These are phyloP conservation scores for Neoscytalidium dimidiatum DNA, from an alignment of 2,329 filamentous ascomycete genomes.

Conservation along the genomic window DNA sequence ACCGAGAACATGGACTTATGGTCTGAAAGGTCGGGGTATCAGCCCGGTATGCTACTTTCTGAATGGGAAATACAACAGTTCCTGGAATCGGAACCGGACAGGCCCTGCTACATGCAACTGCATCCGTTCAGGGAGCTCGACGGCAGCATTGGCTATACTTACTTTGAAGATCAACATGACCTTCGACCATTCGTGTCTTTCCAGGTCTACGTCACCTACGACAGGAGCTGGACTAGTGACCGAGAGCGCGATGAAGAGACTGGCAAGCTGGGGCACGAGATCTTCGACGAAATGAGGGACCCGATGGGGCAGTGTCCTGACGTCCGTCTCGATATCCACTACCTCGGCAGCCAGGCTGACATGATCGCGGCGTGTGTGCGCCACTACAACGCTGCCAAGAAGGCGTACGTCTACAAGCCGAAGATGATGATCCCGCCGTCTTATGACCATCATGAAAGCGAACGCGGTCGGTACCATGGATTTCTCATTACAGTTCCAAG, in stretches of 20 bases:
- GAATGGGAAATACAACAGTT: no score
- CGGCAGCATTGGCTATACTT: not conserved
- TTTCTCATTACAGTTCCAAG: not conserved
- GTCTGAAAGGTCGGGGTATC: no score
- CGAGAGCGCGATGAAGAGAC: no score
- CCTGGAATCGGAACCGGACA: no score
- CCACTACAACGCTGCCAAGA: not conserved
- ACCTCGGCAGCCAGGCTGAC: not conserved
- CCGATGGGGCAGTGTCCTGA: no score
- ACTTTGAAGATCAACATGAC: not conserved
- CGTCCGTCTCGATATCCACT: not conserved
- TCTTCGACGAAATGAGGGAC: no score
- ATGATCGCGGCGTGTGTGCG: not conserved
- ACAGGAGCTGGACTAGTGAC: no score
- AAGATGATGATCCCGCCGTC: not conserved
- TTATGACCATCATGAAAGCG: not conserved
- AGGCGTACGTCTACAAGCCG: not conserved
- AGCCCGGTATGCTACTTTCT: no score
- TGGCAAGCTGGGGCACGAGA: not conserved
- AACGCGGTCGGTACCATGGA: not conserved
- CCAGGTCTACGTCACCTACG: not conserved
- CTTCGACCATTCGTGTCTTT: not conserved
- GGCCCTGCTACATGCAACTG: not conserved
- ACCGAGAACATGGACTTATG: no score
- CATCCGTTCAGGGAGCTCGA: not conserved